These are phyloP conservation scores for Cokeromyces recurvatus DNA, from an alignment of 371 early-diverging fungal genomes.

Conservation along the genomic window DNA sequence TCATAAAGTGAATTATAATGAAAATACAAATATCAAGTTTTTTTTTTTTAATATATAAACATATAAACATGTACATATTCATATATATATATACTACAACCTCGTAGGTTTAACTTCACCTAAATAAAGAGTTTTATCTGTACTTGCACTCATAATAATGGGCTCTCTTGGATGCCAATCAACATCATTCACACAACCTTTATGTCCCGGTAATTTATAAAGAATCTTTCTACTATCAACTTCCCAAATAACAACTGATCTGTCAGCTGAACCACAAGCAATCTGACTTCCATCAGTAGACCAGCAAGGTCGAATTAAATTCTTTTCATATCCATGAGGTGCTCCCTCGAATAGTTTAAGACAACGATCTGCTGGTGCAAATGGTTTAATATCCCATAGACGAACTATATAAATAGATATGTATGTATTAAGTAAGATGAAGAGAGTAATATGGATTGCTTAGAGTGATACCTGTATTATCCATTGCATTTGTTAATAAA, in stretches of 20 bases:
- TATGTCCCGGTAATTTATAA: slow-evolving; percentile 97
- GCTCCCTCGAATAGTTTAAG: slow-evolving; percentile 79
- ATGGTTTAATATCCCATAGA: slow-evolving; percentile 93
- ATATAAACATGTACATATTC: no score
- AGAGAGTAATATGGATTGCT: no score
- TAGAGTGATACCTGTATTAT: slow-evolving; percentile 89
- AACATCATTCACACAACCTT: slow-evolving; percentile 93
- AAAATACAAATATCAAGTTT: no score
- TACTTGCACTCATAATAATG: slow-evolving; percentile 80
- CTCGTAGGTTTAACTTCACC: slow-evolving; percentile 77
- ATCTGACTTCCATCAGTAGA: slow-evolving; percentile 86
- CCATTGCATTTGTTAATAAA: slow-evolving; percentile 85
- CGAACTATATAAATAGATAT: slow-evolving; percentile 52
- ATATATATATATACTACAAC: no score
- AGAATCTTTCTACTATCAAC: slow-evolving; percentile 76
- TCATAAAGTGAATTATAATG: no score
- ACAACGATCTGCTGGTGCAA: slow-evolving; percentile 65
- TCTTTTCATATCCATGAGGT: slow-evolving; percentile 93
- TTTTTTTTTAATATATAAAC: no score
- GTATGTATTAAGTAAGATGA: no score
- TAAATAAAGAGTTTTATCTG: slow-evolving; percentile 83
- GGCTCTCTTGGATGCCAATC: slow-evolving; percentile 93
- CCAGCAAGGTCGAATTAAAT: slow-evolving; percentile 86
- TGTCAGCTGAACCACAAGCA: slow-evolving; percentile 90
- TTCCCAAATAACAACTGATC: slow-evolving; percentile 95